Base-by-base conservation (phyloP, 495 filamentous ascomycete species). In the Talaromyces wortmannii region DNA sequence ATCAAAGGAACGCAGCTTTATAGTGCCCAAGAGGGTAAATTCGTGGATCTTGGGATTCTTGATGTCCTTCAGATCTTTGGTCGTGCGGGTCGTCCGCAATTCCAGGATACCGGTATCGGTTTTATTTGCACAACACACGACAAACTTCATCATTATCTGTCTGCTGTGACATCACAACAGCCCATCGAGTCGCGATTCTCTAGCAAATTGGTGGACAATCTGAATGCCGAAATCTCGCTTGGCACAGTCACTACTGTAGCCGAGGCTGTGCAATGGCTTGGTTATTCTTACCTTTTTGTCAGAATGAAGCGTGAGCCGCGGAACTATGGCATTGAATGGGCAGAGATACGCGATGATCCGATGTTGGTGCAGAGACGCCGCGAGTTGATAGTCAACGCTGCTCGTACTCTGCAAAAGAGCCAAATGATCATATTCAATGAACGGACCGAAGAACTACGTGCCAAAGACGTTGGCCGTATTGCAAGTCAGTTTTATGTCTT, bases 371-470 rank as follows among this genome's bases (percentile, higher is more conserved):
- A 89, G 62, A 80, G 92, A 62, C 80, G 94, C 57, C 78, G 90
- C 15, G 82, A 94, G 45, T 72, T 97, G 52, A 84, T 95, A 53
- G 89, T 95, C 50, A 83, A 92, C 57, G 95, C 94, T 33, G 95
- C 94, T 2, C 77, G 83, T 17, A 85, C 87, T 2, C 75, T 99
- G 32, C 90, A 94, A 59, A 79, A 91, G 61, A 95, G 86, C 60
- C 95, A 97, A 66, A 99, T 99, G 94, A 92, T 99, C 59, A 95
- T 97, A 44, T 97, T 92, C 76, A 95, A 97, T 62, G 95, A 97
- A 57, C 77, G 72, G 12, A 97, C 94, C 0, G 90, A 96, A 66
- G 91, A 92, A 59, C 81, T 99, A 10, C 83, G 86, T 46, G 86
- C 90, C 48, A 99, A 97, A 65, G 91, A 97, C 65, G 84, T 97